Percentiles rank a stretch among this genome's conserved stretches.
phyloP scores from a whole-genome alignment of 371 early-diverging fungal species.

The Neoconidiobolus thromboides region DNA sequence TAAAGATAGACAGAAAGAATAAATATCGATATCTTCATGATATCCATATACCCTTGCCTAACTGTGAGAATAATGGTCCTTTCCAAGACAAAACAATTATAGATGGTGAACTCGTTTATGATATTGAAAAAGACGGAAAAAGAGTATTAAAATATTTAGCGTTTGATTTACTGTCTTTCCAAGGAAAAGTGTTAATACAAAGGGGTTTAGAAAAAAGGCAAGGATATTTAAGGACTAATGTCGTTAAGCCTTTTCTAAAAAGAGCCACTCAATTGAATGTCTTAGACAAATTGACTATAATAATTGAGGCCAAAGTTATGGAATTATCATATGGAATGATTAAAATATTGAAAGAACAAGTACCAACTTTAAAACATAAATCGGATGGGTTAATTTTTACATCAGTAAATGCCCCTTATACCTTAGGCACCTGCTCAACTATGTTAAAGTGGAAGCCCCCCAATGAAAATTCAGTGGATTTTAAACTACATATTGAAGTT shows the following conservation, averaged over 20 bases:
- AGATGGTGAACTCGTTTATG: conserved; percentile 82
- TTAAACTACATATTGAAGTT: conserved; percentile 33
- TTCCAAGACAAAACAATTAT: conserved; percentile 62
- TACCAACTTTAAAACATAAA: conserved; percentile 65
- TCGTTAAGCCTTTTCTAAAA: not conserved
- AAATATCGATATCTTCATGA: conserved; percentile 41
- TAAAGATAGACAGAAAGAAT: conserved; percentile 75
- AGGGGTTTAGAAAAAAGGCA: conserved; percentile 42
- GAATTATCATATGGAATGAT: conserved; percentile 45
- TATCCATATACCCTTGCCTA: conserved; percentile 45
- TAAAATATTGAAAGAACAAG: conserved; percentile 38
- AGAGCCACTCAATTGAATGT: not conserved
- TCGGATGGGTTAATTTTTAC: conserved; percentile 97
- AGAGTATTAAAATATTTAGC: conserved; percentile 30
- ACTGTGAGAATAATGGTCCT: conserved; percentile 17
- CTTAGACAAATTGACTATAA: conserved; percentile 33
- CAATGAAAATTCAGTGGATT: conserved; percentile 94
- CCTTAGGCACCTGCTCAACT: conserved; percentile 61
- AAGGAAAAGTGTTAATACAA: conserved; percentile 24
- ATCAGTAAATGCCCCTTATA: conserved; percentile 63
- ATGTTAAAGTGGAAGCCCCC: conserved; percentile 99
- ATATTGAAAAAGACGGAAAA: conserved; percentile 36
- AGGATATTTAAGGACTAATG: conserved; percentile 29
- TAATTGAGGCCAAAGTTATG: conserved; percentile 47
- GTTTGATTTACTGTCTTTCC: conserved; percentile 57